phyloP scores from a whole-genome alignment of 176 grass and related monocot species.

The Hsuehochloa calcarea region DNA sequence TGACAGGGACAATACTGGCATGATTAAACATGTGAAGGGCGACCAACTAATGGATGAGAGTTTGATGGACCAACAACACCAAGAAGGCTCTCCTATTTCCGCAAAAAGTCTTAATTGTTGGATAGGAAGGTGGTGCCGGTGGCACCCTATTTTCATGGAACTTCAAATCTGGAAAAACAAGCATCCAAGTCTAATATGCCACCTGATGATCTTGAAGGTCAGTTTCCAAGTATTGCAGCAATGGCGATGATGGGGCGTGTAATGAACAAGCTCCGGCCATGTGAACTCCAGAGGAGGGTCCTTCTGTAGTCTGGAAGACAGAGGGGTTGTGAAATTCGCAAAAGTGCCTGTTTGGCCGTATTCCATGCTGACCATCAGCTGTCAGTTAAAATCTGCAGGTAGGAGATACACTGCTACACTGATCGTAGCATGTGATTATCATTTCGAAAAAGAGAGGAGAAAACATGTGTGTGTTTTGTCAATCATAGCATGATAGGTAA shows the following conservation, averaged over 20 bases:
- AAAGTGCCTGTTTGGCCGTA: not conserved
- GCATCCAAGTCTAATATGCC: slow-evolving; percentile 17
- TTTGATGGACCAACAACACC: slow-evolving; percentile 29
- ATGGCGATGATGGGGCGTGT: slow-evolving; percentile 60
- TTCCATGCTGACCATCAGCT: not conserved
- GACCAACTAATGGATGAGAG: slow-evolving; percentile 19
- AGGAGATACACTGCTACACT: not conserved
- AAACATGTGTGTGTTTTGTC: not conserved
- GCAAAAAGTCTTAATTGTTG: slow-evolving; percentile 49
- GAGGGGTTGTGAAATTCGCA: slow-evolving; percentile 28
- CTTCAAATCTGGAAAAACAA: slow-evolving; percentile 25
- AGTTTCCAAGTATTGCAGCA: slow-evolving; percentile 58
- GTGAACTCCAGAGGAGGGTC: slow-evolving; percentile 50
- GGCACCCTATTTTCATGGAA: slow-evolving; percentile 28
- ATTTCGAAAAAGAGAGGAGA: not conserved
- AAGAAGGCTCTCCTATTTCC: slow-evolving; percentile 33
- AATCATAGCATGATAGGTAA: not conserved
- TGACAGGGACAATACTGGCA: not conserved
- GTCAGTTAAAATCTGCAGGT: not conserved
- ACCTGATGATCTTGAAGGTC: slow-evolving; percentile 43
- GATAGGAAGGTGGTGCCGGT: slow-evolving; percentile 66
- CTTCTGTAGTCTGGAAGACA: slow-evolving; percentile 44
- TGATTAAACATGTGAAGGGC: slow-evolving; percentile 35
- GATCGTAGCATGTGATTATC: slow-evolving; percentile 5
- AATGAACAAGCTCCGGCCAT: slow-evolving; percentile 42